Conservation (phyloP, 1,284 basidiomycete genomes). For the Malassezia sympodialis region DNA sequence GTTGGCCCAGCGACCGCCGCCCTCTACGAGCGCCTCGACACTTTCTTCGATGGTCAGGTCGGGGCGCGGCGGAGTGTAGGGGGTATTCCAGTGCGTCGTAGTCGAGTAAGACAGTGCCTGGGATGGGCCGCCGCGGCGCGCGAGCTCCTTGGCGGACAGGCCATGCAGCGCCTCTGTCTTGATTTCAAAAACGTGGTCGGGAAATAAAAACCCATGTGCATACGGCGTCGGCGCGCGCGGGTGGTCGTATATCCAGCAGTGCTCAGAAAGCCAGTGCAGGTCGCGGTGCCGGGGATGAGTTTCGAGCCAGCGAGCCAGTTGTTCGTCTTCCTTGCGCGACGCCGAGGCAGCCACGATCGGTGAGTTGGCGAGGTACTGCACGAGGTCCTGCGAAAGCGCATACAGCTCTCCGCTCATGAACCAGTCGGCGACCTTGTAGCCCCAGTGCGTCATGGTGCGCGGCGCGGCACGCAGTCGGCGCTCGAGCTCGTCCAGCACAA, state of each 20-base stretch:
- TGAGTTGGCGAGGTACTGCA: slow-evolving; percentile 74
- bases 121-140: slow-evolving; percentile 49
- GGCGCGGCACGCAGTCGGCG: slow-evolving; percentile 41
- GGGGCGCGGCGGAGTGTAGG: slow-evolving; percentile 64
- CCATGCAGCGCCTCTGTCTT: slow-evolving; percentile 49
- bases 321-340: slow-evolving; percentile 85
- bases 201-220: slow-evolving; percentile 92
- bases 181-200: slow-evolving; percentile 69
- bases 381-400: slow-evolving; percentile 76
- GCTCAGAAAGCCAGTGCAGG: slow-evolving; percentile 80
- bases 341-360: slow-evolving; percentile 60
- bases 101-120: slow-evolving; percentile 64
- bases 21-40: slow-evolving; percentile 86
- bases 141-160: slow-evolving; percentile 47
- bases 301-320: slow-evolving; percentile 82
- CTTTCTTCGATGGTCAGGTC: slow-evolving; percentile 63
- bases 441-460: slow-evolving; percentile 42
- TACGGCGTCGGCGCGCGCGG: slow-evolving; percentile 79
- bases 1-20: slow-evolving; percentile 54
- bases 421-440: slow-evolving; percentile 61
- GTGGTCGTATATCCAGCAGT: slow-evolving; percentile 97
- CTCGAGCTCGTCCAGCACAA: slow-evolving; percentile 44
- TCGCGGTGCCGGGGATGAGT: slow-evolving; percentile 68
- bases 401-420: slow-evolving; percentile 98
- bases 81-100: slow-evolving; percentile 70